Base-by-base conservation (phyloP, 768 basidiomycete genomes). In the Tricholoma flavovirens region DNA sequence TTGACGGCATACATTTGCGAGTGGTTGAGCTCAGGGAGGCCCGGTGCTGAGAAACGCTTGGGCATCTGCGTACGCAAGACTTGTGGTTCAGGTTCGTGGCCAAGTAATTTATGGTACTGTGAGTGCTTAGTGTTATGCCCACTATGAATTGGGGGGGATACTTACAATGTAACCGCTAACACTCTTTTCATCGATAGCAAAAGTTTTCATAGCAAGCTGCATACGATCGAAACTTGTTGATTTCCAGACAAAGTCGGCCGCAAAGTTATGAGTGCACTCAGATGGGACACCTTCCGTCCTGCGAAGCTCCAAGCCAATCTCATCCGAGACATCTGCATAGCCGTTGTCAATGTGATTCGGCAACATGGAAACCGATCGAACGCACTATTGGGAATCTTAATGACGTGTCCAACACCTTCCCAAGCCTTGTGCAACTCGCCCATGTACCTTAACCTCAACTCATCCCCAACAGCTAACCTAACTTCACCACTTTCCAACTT, bases 1-100 rank as follows among this genome's bases (percentile, higher is more conserved):
- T 98, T 99, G 67, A 99, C 97, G 2, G 97, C 97, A 73, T 93
- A 96, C 93, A 99, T 98, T 70, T 99, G 97, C 19, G 96, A 98
- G 67, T 98, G 96, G 66, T 99, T 99, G 66, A 99, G 85, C 69
- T 99, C 97, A 3, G 97, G 97, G 36, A 99, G 84, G 24, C 93
- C 93, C 9, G 95, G 96, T 0, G 97, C 97, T 2, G 96, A 98
- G 69, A 98, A 97, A 35, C 91, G 86, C 71, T 97, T 96, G 2
- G 94, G 93, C 93, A 97, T 95, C 69, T 94, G 90, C 1, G 90
- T 92, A 26, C 87, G 83, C 29, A 93, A 78, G 43, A 87, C 83
- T 70, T 98, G 95, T 7, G 97, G 96, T 67, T 98, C 95, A 9
- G 97, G 83, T 65, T 99, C 97, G 64, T 99, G 97, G 0, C 96